Percentiles rank a stretch among this genome's conserved stretches.
Conservation (phyloP, 2,329 filamentous ascomycete genomes). For the Aspergillus sp. region DNA sequence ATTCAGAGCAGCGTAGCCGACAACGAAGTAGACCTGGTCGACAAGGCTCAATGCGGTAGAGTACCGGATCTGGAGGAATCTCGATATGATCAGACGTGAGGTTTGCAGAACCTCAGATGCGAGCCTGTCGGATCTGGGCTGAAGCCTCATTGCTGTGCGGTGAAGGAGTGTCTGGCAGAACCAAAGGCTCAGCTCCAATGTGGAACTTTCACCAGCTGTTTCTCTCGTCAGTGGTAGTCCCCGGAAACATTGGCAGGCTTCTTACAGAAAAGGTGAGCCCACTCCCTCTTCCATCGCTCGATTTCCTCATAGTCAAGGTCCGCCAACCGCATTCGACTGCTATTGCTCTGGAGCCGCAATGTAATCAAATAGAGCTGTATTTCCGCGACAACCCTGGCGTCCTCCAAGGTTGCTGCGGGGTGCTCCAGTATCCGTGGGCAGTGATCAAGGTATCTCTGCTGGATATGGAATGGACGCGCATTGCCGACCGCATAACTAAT, state of each 20-base stretch:
- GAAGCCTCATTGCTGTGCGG: slow-evolving; percentile 32
- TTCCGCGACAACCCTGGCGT: slow-evolving; percentile 35
- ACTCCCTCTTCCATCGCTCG: slow-evolving; percentile 38
- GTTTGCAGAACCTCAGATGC: slow-evolving; percentile 32
- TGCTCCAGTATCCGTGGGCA: slow-evolving; percentile 35
- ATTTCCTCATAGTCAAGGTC: slow-evolving; percentile 37
- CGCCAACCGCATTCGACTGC: slow-evolving; percentile 29
- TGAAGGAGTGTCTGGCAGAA: slow-evolving; percentile 41
- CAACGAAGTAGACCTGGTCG: slow-evolving; percentile 37
- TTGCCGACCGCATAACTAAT: slow-evolving; percentile 34
- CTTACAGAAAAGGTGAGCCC: slow-evolving; percentile 36
- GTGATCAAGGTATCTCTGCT: slow-evolving; percentile 32
- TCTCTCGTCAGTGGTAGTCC: slow-evolving; percentile 1
- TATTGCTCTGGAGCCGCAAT: slow-evolving; percentile 27
- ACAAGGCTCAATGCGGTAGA: slow-evolving; percentile 30
- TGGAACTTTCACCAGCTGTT: slow-evolving; percentile 33
- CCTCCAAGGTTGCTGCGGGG: slow-evolving; percentile 32
- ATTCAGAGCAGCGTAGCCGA: slow-evolving; percentile 39
- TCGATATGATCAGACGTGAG: slow-evolving; percentile 34
- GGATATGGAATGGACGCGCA: slow-evolving; percentile 34
- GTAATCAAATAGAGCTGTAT: slow-evolving; percentile 37
- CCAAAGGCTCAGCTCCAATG: slow-evolving; percentile 37
- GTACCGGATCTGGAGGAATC: slow-evolving; percentile 33
- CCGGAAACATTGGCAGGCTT: background rate
- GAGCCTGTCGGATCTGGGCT: slow-evolving; percentile 29